Percentiles rank a stretch among this genome's conserved stretches.
phyloP scores from a whole-genome alignment of 257 asterid species.

The Knoxia roxburghii region DNA sequence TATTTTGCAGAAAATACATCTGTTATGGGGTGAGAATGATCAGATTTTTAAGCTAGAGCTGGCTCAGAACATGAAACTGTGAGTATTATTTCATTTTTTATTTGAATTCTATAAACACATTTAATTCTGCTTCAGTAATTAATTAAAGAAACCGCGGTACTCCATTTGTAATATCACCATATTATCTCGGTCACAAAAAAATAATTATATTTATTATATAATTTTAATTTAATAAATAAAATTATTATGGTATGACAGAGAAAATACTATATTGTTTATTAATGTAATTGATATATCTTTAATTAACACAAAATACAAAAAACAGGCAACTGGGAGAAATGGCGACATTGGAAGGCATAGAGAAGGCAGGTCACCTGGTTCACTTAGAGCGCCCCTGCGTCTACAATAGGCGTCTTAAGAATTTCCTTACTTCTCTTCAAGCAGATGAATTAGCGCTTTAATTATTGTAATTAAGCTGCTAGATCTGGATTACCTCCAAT shows the following conservation, averaged over 20 bases:
- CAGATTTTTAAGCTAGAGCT: constrained; percentile 66
- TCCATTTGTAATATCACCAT: no score
- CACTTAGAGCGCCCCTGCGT: constrained; percentile 81
- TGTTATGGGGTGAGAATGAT: constrained; percentile 91
- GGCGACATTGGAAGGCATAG: constrained; percentile 46
- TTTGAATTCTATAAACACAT: no score
- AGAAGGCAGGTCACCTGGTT: constrained; percentile 83
- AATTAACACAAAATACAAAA: constrained; percentile 9
- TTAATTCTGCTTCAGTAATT: no score
- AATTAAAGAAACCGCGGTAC: no score
- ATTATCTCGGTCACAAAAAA: no score
- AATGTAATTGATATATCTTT: constrained; percentile 5
- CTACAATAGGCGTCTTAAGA: constrained; percentile 58
- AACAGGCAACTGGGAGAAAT: constrained; percentile 68
- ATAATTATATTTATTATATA: no score
- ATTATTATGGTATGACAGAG: no score
- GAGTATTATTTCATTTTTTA: no score
- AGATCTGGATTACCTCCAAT: no score
- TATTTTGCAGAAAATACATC: constrained; percentile 63
- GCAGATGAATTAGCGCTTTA: constrained; percentile 28
- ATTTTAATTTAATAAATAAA: no score
- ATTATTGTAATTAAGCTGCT: no score
- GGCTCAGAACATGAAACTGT: constrained; percentile 80
- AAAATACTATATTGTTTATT: no score
- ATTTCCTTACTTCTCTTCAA: constrained; percentile 56